phyloP scores from a whole-genome alignment of 1,284 basidiomycete genomes.

The Cutaneotrichosporon cyanovorans region DNA sequence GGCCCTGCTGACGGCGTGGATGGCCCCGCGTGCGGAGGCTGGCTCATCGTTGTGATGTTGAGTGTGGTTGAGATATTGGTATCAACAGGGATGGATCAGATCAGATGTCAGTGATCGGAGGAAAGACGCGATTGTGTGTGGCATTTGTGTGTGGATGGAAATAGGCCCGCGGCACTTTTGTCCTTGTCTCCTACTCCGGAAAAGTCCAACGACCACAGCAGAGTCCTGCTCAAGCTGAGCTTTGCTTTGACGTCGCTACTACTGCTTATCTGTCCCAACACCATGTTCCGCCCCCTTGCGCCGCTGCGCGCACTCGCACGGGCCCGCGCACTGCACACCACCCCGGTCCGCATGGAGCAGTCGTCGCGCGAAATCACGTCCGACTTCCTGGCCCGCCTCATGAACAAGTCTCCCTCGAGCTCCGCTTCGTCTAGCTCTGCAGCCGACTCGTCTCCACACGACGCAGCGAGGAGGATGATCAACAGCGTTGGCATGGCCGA shows the following conservation, averaged over 20 bases:
- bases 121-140: not conserved
- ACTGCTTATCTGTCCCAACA: not conserved
- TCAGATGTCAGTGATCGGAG: too few relatives aligned
- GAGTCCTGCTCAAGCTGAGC: too few relatives aligned
- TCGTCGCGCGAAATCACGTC: constrained; percentile 9
- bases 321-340: constrained; percentile 4
- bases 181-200: too few relatives aligned
- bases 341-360: not conserved
- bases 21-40: not conserved
- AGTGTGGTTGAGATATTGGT: not conserved
- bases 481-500: constrained; percentile 11
- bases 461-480: constrained; percentile 14
- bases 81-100: too few relatives aligned
- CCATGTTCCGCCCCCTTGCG: not conserved
- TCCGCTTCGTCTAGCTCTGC: not conserved
- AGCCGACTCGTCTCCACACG: not conserved
- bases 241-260: not conserved
- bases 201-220: not conserved
- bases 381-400: constrained; percentile 17
- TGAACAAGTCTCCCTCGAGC: not conserved
- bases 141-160: too few relatives aligned
- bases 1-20: not conserved
- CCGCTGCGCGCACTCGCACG: not conserved
- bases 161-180: too few relatives aligned
- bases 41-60: not conserved